Evolutionary conservation across 495 filamentous ascomycete genomes (phyloP).

Genomic region (Penicillium lagena): DNA sequence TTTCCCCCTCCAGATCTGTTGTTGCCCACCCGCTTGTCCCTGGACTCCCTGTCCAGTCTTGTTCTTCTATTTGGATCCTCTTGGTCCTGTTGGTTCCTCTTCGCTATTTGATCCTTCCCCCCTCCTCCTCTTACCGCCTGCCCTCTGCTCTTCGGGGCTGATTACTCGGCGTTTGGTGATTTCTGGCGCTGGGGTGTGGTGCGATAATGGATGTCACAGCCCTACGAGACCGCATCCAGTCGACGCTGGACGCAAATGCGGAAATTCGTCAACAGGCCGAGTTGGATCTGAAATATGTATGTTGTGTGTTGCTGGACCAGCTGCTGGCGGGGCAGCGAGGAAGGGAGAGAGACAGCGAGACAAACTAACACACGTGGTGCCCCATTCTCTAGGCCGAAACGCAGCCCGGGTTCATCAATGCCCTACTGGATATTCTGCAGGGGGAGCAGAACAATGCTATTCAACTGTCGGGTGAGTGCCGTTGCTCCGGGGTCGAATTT

Average conservation of each 20-base stretch:
- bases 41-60: not conserved
- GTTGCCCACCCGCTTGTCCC: not conserved
- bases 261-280: slow-evolving; percentile 82
- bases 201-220: slow-evolving; percentile 76
- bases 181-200: slow-evolving; percentile 32
- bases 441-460: slow-evolving; percentile 77
- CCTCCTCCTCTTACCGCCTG: slow-evolving; percentile 3
- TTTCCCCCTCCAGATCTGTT: not conserved
- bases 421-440: slow-evolving; percentile 83
- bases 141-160: slow-evolving; percentile 11
- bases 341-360: too few species aligned
- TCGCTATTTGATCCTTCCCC: not conserved
- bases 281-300: slow-evolving; percentile 88
- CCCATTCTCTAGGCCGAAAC: slow-evolving; percentile 68
- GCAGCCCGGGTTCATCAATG: slow-evolving; percentile 83
- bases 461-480: slow-evolving; percentile 71
- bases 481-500: slow-evolving; percentile 2
- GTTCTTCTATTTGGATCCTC: too few species aligned
- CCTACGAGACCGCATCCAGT: slow-evolving; percentile 80
- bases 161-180: slow-evolving; percentile 15
- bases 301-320: slow-evolving; percentile 19
- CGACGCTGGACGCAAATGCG: slow-evolving; percentile 80
- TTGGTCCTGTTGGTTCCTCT: not conserved
- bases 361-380: slow-evolving; percentile 4
- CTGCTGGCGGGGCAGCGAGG: slow-evolving; percentile 6